Base-by-base conservation (phyloP, 805 yeast species). In the Candida anglica region DNA sequence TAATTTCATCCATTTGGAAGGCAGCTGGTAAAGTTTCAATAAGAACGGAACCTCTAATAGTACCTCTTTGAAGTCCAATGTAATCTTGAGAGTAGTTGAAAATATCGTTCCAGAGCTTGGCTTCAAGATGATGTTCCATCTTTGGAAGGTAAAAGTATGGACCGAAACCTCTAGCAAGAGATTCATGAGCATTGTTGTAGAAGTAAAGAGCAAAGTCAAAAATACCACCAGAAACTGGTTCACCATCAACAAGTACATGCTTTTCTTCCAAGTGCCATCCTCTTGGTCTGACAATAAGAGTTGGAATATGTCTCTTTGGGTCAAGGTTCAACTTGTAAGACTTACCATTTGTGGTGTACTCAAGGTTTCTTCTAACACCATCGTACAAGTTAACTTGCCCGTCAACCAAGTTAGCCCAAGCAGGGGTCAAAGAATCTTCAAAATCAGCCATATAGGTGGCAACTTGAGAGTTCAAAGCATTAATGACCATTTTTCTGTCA, bases 371-470 rank as follows among this genome's bases (percentile, higher is more conserved):
- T 60, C 94, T 75, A 32, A 83, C 75, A 14, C 80, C 89, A 53
- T 84, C 94, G 53, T 71, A 82, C 50, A 84, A 60, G 55, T 84
- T 82, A 37, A 80, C 86, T 60, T 84, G 93, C 34, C 93, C 94
- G 50, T 81, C 85, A 36, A 83, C 73, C 67, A 82, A 71, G 60
- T 82, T 84, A 42, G 63, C 60, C 93, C 93, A 84, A 18, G 94
- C 83, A 48, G 94, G 94, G 14, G 91, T 77, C 48, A 84, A 76
- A 13, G 89, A 81, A 58, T 84, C 93, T 59, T 84, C 94, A 50
- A 84, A 81, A 65, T 84, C 94, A 27, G 87, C 80, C 93, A 84
- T 84, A 56, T 84, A 84, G 19, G 93, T 83, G 42, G 82, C 82
- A 28, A 84, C 93, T 35, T 73, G 70, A 0, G 89, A 79, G 60